These are phyloP conservation scores for Suhomyces vadensis DNA, from an alignment of 805 yeast species.

Conservation along the genomic window DNA sequence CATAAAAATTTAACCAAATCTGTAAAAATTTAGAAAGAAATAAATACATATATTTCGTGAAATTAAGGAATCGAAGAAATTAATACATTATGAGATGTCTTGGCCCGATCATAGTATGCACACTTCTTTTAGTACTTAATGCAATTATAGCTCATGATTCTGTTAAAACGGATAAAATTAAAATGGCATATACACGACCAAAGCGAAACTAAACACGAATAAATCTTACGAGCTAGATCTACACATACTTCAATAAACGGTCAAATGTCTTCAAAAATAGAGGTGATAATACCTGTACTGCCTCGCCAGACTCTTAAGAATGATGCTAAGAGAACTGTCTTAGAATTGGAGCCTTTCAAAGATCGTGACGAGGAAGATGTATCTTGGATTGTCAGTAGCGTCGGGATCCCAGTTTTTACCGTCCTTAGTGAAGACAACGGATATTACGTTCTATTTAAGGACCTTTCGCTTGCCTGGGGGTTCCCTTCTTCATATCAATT, in stretches of 20 bases:
- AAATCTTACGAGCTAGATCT: neutral
- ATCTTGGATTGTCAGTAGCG: constrained; percentile 1
- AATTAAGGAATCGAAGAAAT: too few relatives aligned
- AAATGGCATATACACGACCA: neutral
- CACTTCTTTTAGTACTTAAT: too few relatives aligned
- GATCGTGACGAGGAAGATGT: constrained; percentile 3
- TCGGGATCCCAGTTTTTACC: constrained; percentile 13
- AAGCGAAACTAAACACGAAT: neutral
- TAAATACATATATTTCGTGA: too few relatives aligned
- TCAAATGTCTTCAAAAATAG: neutral
- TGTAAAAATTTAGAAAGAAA: too few relatives aligned
- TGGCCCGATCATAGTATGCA: too few relatives aligned
- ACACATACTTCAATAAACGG: neutral
- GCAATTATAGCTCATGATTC: too few relatives aligned
- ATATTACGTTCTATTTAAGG: constrained; percentile 29
- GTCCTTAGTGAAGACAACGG: constrained; percentile 3
- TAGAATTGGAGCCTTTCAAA: constrained; percentile 2
- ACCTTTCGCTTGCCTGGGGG: constrained; percentile 36
- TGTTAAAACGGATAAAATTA: too few relatives aligned
- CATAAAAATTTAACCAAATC: too few relatives aligned
- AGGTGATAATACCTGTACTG: constrained; percentile 3
- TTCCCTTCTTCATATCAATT: constrained; percentile 46
- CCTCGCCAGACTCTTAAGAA: constrained; percentile 1
- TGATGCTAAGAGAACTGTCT: neutral
- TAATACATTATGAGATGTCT: too few relatives aligned